Base-by-base conservation (phyloP, 441 rosid species). In the Corymbia calophylla region DNA sequence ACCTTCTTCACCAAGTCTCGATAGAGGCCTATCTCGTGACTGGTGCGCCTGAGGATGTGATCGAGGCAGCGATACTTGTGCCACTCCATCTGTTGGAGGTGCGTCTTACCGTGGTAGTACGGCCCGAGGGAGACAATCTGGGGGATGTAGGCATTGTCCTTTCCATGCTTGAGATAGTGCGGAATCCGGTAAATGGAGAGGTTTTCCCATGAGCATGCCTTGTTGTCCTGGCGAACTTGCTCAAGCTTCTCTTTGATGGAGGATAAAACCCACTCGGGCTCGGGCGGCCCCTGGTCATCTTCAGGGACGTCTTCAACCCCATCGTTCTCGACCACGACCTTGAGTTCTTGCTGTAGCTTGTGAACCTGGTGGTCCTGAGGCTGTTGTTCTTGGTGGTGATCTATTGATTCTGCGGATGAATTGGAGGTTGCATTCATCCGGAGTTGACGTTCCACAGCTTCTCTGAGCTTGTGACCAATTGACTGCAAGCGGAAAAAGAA, bases 361-460 rank as follows among this genome's bases (percentile, higher is more conserved):
- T 53, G 91, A 89, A 87, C 82, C 54, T 88, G 88, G 17, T 70
- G 86, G 21, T 87, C 91, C 48, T 55, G 73, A 49, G 90, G 93
- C 60, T 92, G 93, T 47, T 53, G 31, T 48, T 23, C 23, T n/a
- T 47, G 54, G 54, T 51, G 66, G 31, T 12, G 31, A 60, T 60
- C 60, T 31, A 92, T 92, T 53, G 89, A 58, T 77, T 92, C 93
- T 39, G 89, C 90, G 88, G 88, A 86, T 48, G 90, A 56, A 47
- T 70, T 84, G 70, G 90, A 14, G 55, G 93, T 77, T n/a, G 93
- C 58, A 58, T 32, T 70, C 88, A 62, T 87, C 49, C 93, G 92
- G 60, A 92, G 70, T 27, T 89, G 90, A 35, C 93, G 88, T 93
- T 95, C 95, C 51, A 96, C 93, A 10, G 97, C 95, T 93, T 98